Base-by-base conservation (phyloP, 2,329 filamentous ascomycete genomes). In the Aspergillus floridensis region DNA sequence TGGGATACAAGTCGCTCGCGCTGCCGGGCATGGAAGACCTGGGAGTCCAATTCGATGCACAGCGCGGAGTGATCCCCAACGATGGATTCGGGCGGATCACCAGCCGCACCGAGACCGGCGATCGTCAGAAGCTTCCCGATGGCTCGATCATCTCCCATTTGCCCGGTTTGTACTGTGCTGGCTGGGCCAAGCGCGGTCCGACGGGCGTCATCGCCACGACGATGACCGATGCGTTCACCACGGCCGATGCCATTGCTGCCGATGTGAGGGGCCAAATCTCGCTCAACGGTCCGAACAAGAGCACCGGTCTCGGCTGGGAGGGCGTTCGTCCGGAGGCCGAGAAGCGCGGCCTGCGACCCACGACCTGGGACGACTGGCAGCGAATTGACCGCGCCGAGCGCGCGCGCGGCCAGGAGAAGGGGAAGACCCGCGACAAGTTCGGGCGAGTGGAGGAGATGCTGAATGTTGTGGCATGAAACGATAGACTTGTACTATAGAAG, bases 121-220 rank as follows among this genome's bases (percentile, higher is more conserved):
- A 70, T 21, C 56, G 61, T 47, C 68, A 54, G 44, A 62, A 19
- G 66, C 71, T 64, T 61, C 71, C 72, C 0, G 63, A 74, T 65
- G 64, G 74, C 60, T 68, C 81, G 55, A 67, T 79, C 65, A 76
- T 82, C 62, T 69, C 79, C 65, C 70, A 84, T 73, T 69, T 90
- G 0, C 86, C 88, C 0, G 92, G 93, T 0, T 76, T 96, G 29
- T 99, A 99, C 77, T 96, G 92, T 65, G 90, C 93, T 16, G 95
- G 95, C 0, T 99, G 95, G 95, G 92, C 97, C 10, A 98, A 98
- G 79, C 86, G 89, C 38, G 95, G 95, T 0, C 93, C 95, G 0
- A 97, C 92, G 0, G 95, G 95, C 2, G 93, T 98, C 3, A 99
- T 99, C 73, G 93, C 93, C 1, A 92, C 89, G 31, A 99, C 95